Percentiles rank a stretch among this genome's conserved stretches.
These are phyloP conservation scores for Cladophialophora exuberans DNA, from an alignment of 2,329 filamentous ascomycete genomes.

Conservation along the genomic window DNA sequence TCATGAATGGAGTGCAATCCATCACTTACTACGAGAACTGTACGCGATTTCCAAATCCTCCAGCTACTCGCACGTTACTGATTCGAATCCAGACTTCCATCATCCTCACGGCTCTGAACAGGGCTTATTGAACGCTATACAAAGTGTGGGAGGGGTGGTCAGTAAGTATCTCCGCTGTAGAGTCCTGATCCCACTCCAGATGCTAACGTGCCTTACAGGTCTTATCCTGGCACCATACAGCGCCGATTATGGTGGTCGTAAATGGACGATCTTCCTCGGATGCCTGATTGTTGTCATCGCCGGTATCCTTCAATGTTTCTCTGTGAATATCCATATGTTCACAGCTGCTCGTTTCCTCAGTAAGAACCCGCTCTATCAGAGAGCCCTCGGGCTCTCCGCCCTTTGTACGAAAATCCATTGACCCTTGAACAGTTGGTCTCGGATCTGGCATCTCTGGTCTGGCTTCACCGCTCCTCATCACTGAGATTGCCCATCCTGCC, in stretches of 20 bases:
- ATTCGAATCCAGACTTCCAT: constrained; percentile 35
- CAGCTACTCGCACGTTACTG: not conserved
- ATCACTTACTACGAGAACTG: constrained; percentile 7
- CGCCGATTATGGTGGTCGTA: constrained; percentile 51
- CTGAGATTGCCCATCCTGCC: constrained; percentile 53
- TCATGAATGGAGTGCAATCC: constrained; percentile 16
- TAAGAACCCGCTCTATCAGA: not conserved
- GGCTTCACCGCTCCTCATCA: constrained; percentile 43
- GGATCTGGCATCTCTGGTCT: constrained; percentile 52
- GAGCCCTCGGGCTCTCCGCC: not conserved
- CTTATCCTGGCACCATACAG: constrained; percentile 45
- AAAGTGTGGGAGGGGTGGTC: constrained; percentile 7
- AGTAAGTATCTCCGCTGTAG: not conserved
- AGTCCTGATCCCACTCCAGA: not conserved
- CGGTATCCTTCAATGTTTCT: constrained; percentile 38
- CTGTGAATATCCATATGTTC: constrained; percentile 48
- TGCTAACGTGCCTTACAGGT: not conserved
- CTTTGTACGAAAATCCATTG: not conserved
- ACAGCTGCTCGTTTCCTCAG: constrained; percentile 62
- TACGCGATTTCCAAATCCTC: not conserved
- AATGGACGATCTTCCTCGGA: constrained; percentile 51
- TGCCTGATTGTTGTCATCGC: constrained; percentile 50
- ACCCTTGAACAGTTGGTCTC: constrained; percentile 57
- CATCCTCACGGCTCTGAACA: constrained; percentile 43
- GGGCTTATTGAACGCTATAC: constrained; percentile 45